Conservation (phyloP, 371 early-diverging fungal species). For the Mortierella sp. region DNA sequence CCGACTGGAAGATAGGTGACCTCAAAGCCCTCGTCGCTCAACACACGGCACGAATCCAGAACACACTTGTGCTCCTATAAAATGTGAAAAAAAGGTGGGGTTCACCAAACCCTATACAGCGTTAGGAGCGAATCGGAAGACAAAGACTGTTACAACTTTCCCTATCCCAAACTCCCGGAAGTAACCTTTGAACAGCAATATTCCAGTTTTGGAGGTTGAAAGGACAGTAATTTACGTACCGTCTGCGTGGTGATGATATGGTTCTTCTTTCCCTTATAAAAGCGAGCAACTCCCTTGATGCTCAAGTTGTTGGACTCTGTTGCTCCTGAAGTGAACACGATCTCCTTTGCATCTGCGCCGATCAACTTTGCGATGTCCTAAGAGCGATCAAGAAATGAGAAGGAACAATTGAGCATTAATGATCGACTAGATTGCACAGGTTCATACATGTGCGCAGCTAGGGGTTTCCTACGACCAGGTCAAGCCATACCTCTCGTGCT, state of each 20-base stretch:
- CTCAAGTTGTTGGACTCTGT: slow-evolving; percentile 99
- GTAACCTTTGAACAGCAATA: not conserved
- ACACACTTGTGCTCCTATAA: slow-evolving; percentile 99
- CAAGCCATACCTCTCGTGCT: slow-evolving; percentile 81
- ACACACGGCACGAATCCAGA: slow-evolving; percentile 97
- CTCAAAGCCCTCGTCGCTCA: slow-evolving; percentile 98
- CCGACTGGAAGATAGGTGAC: slow-evolving; percentile 98
- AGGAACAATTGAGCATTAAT: not conserved
- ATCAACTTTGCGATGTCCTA: slow-evolving; percentile 95
- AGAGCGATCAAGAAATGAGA: slow-evolving; percentile 11
- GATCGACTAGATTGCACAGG: not conserved
- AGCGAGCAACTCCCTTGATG: slow-evolving; percentile 98
- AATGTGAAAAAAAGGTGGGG: slow-evolving; percentile 14
- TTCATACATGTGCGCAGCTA: not conserved
- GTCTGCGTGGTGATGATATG: slow-evolving; percentile 99
- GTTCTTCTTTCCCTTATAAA: slow-evolving; percentile 95
- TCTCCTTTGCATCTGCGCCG: slow-evolving; percentile 98
- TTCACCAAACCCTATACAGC: not conserved
- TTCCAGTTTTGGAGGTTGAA: not conserved
- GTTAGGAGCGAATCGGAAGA: slow-evolving; percentile 17
- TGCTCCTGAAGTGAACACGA: slow-evolving; percentile 99
- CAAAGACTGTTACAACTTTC: too few species aligned
- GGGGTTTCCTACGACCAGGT: not conserved
- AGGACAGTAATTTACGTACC: slow-evolving; percentile 55
- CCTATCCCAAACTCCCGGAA: not conserved